These are phyloP conservation scores for Rhinocladiella similis DNA, from an alignment of 2,329 filamentous ascomycete genomes.

Conservation along the genomic window DNA sequence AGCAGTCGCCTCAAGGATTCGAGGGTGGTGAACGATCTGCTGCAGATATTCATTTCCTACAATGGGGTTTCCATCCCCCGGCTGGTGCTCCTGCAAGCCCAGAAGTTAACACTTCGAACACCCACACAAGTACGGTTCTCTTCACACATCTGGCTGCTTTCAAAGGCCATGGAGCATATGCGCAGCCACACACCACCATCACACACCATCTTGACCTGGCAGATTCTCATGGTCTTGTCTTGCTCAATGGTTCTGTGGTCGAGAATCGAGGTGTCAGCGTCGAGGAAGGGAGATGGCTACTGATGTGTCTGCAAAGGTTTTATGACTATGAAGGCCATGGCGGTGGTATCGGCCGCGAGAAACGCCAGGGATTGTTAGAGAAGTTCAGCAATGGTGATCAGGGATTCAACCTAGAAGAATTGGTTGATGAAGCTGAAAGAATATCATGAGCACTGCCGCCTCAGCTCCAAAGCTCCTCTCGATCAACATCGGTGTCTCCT, in stretches of 20 bases:
- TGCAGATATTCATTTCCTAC: constrained; percentile 92
- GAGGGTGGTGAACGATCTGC: constrained; percentile 52
- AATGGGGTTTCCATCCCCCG: constrained; percentile 85
- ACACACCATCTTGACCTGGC: constrained; percentile 86
- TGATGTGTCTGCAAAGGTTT: constrained; percentile 93
- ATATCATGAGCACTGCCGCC: constrained; percentile 45
- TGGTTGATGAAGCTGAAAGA: constrained; percentile 88
- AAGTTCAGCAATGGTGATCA: constrained; percentile 78
- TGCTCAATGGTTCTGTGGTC: constrained; percentile 81
- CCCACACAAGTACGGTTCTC: constrained; percentile 70
- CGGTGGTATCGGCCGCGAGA: constrained; percentile 52
- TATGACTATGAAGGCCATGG: constrained; percentile 65
- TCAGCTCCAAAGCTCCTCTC: constrained; percentile 24
- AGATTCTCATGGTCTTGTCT: constrained; percentile 71
- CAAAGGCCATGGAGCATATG: constrained; percentile 86
- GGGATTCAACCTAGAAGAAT: constrained; percentile 76
- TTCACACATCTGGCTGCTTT: constrained; percentile 95
- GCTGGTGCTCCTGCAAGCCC: constrained; percentile 27
- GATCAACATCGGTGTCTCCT: constrained; percentile 20
- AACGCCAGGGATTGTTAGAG: constrained; percentile 68
- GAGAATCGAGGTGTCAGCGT: constrained; percentile 74
- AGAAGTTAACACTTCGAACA: constrained; percentile 44
- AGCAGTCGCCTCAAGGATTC: constrained; percentile 34
- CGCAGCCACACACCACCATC: constrained; percentile 87
- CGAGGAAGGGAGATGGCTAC: constrained; percentile 82